Base-by-base conservation (phyloP, 106 monocot genomes). In the Dendrobium officinale region DNA sequence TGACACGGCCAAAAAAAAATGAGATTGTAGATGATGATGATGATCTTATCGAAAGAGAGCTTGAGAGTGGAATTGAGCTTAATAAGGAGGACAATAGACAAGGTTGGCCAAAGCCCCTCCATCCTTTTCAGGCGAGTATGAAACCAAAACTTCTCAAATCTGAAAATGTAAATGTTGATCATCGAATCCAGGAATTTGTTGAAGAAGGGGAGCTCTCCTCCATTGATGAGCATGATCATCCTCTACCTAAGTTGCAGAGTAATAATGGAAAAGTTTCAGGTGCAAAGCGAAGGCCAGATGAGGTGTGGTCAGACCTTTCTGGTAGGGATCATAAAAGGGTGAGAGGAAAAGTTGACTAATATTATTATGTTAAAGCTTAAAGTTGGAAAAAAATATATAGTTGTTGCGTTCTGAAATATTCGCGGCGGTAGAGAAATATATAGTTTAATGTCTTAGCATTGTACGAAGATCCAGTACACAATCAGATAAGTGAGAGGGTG, bases 1-100 rank as follows among this genome's bases (percentile, higher is more conserved):
- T 19, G 88, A 88, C 31, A 72, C 77, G 6, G 67, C 79, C 4
- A 88, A 42, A 58, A 93, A 0, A 88, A 72, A 72, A 83, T 10
- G 93, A 91, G 37, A 48, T 86, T 24, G 78, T 85, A 74, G 88
- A 96, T 83, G 93, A 93, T 27, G 31, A 31, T 27, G 70, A 70
- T 70, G 13, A 13, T 56, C 86, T 93, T 56, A 93, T 96, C 43
- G 93, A 96, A 79, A 93, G 93, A 72, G 96, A 93, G 86, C 80
- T 93, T n/a, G 93, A 96, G 73, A 90, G 80, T 83, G 93, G 96
- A 33, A 88, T 96, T 37, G 96, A 96, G 42, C 80, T 92, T 78
- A 84, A 83, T 37, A 87, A 82, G 7, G 85, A 87, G 44, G 86
- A 86, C 78, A 90, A 90, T 37, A 91, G 80, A 15, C 73, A 51